Evolutionary conservation across 805 yeast genomes (phyloP).

Genomic region (Dipodascus geniculatus): DNA sequence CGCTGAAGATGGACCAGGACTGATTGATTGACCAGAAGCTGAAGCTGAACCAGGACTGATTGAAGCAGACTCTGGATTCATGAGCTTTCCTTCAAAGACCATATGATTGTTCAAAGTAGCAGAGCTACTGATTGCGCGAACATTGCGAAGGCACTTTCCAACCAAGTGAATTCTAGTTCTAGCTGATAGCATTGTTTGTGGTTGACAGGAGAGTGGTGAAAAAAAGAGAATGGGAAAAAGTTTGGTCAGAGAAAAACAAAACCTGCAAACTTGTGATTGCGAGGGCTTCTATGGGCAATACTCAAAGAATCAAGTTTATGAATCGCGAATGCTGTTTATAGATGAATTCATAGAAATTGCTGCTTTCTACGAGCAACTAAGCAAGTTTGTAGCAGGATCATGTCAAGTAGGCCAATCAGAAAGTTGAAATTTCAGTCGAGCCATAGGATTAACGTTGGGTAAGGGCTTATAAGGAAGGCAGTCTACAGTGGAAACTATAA

Average conservation of each 20-base stretch:
- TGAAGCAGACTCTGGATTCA: neutral
- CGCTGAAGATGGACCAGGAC: too few relatives aligned
- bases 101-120: neutral
- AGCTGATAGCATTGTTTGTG: neutral
- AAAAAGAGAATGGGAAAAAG: neutral
- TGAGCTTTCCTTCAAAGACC: neutral
- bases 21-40: too few relatives aligned
- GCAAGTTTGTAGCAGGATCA: neutral
- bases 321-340: too few relatives aligned
- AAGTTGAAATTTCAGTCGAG: neutral
- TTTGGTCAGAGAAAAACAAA: slow-evolving; percentile 1
- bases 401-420: neutral
- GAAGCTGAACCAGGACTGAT: slow-evolving; percentile 6
- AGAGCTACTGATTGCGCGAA: neutral
- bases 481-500: too few relatives aligned
- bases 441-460: neutral
- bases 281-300: too few relatives aligned
- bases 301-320: too few relatives aligned
- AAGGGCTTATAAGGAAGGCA: neutral
- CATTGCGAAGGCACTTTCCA: neutral
- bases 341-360: neutral
- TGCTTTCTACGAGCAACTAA: neutral
- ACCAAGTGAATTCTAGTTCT: slow-evolving; percentile 1
- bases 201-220: neutral
- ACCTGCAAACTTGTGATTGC: neutral